phyloP scores from a whole-genome alignment of 2,329 filamentous ascomycete genomes.

The Sphaerulina musiva region DNA sequence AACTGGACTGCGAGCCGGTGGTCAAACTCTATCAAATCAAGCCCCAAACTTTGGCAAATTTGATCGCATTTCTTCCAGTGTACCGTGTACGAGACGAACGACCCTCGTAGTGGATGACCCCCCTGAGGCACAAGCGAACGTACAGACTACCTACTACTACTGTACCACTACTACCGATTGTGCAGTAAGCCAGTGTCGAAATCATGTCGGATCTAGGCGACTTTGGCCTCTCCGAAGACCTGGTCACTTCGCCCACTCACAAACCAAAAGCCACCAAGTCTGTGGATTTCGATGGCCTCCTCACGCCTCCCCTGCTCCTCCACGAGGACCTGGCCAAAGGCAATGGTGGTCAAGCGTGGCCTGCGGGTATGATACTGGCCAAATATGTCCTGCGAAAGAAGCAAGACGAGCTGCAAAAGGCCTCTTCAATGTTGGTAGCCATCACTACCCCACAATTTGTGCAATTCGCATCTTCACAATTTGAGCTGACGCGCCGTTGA shows the following conservation, averaged over 20 bases:
- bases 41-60: neutral
- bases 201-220: conserved; percentile 9
- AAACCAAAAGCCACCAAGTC: conserved; percentile 48
- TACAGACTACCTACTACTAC: too few relatives aligned
- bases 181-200: neutral
- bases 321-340: conserved; percentile 81
- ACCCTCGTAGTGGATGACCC: too few relatives aligned
- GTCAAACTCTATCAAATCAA: neutral
- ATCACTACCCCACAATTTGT: conserved; percentile 3
- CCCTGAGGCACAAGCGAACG: too few relatives aligned
- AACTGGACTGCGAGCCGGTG: neutral
- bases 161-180: too few relatives aligned
- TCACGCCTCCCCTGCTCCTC: conserved; percentile 62
- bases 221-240: conserved; percentile 47
- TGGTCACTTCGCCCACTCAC: conserved; percentile 49
- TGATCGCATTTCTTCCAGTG: too few relatives aligned
- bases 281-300: conserved; percentile 65
- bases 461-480: neutral
- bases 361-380: conserved; percentile 79
- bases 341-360: conserved; percentile 92
- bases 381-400: conserved; percentile 79
- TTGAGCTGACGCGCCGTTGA: conserved; percentile 14
- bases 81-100: too few relatives aligned
- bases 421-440: conserved; percentile 64
- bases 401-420: conserved; percentile 53